A percentile compares a stretch with the other conserved stretches of the same genome.
Conservation (phyloP, 495 filamentous ascomycete genomes). For the Aspergillus biplanus region DNA sequence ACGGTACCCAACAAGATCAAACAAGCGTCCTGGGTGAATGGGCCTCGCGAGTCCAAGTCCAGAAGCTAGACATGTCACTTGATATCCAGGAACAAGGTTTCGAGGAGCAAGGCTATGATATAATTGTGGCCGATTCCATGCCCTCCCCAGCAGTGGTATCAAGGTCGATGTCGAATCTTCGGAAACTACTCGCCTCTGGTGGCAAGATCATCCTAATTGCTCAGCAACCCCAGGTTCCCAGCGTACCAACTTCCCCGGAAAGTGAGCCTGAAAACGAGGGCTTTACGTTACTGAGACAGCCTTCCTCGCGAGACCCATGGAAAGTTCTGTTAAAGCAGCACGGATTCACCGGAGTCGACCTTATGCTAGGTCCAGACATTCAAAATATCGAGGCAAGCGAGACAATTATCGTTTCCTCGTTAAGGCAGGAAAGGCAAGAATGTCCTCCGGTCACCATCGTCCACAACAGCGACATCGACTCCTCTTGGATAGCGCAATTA, state of each 20-base stretch:
- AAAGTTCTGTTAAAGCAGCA: too few species aligned
- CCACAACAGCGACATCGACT: neutral
- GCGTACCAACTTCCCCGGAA: too few species aligned
- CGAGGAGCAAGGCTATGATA: neutral
- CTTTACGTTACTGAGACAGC: neutral
- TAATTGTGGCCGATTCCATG: neutral
- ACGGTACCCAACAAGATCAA: too few species aligned
- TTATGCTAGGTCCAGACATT: too few species aligned
- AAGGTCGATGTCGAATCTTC: neutral
- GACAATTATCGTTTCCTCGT: too few species aligned
- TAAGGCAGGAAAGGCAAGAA: neutral
- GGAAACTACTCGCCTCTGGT: neutral
- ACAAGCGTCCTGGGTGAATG: neutral
- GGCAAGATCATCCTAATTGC: neutral
- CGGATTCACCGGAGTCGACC: too few species aligned
- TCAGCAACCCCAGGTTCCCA: too few species aligned
- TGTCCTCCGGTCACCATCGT: neutral
- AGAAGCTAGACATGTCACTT: neutral
- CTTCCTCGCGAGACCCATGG: neutral
- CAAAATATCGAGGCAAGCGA: too few species aligned
- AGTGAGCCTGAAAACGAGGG: too few species aligned
- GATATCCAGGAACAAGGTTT: neutral
- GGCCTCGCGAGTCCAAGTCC: neutral
- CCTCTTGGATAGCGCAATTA: neutral
- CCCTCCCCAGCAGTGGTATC: neutral